Base-by-base conservation (phyloP, 2,329 filamentous ascomycete genomes). In the Coniochaeta pulveracea region DNA sequence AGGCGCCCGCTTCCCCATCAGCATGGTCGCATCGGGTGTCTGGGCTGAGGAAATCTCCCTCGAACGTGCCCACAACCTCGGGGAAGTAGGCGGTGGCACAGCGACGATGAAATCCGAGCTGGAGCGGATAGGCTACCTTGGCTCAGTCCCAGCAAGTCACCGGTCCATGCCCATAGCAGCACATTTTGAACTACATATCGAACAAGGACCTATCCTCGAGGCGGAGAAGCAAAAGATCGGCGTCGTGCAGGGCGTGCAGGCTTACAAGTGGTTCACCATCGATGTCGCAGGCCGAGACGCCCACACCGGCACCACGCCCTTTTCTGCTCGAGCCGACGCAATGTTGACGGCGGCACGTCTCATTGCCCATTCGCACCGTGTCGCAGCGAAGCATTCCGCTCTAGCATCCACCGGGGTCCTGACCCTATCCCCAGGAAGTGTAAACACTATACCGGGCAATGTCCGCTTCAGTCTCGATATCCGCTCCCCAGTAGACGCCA, bases 121-220 rank as follows among this genome's bases (percentile, higher is more conserved):
- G 0, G 61, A 80, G 47, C 66, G 79, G 10, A 85, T 86, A 33
- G 76, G 76, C 1, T 86, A 83, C 41, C 56, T 85, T 0, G 83
- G 82, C 11, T 43, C 54, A 0, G 56, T 64, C 0, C 59, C 64
- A 19, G 28, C 28, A 21, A 31, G 28, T 19, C 22, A 31, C 18
- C 28, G 15, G 28, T 31, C 28, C 3, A 72, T 67, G 10, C 80
- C 80, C 0, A 74, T 86, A 55, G 79, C 72, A 1, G 82, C 80
- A 1, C 82, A 89, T 52, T 88, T 89, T 46, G 83, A 89, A 52
- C 64, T 91, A 7, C 84, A 91, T 48, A 89, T 89, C 34, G 85
- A 93, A 51, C 85, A 93, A 51, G 83, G 83, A 0, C 82, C 83
- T 0, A 72, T 85, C 21, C 65, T 93, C 1, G 76, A 88, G 46